Evolutionary conservation across 108 stramenopile species (phyloP), one percentile per base, ranked within the genome.

Genomic region (Conticribra weissflogii): DNA sequence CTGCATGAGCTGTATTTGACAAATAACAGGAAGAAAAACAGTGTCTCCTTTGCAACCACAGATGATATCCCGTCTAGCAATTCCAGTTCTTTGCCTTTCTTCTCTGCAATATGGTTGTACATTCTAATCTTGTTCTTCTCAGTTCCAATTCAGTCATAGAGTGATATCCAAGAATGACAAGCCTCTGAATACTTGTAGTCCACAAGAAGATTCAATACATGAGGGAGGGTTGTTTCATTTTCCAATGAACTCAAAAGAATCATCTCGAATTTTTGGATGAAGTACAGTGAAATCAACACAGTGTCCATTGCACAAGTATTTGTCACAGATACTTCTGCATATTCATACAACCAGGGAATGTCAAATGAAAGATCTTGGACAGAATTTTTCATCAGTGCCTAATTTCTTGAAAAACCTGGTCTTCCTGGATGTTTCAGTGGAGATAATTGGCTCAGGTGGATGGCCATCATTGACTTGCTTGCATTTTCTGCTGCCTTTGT

Each of bases 301-400:
- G 50, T 14, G 50, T 51, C 50, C 50, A 51, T 17, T 19, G 50
- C 50, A 51, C 50, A 51, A 18, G 50, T 51, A 4, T 19, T 19
- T 51, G 9, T 51, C 12, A 21, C 50, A 19, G 16, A 18, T 4
- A 51, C 50, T 3, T 16, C 19, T 3, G 12, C 16, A 4, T 17
- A 18, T 51, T 51, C 16, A 4, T 51, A 17, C 19, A 18, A 51
- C 50, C 50, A 51, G 12, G 4, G 4, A 14, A 51, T 51, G 19
- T 4, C 4, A 14, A 9, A 14, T 17, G 50, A 19, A 14, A 51
- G 16, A 21, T 51, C 50, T 19, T 19, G 18, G 50, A 17, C 19
- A 21, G 18, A 19, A 21, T 5, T 51, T 16, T 21, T 21, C 19
- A 18, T 14, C 12, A 18, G 50, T 51, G 50, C 50, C 16, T 18